Percentiles rank a stretch among this genome's conserved stretches.
These are phyloP conservation scores for Globisporangium barbulae DNA, from an alignment of 352 stramenopile species.

Conservation along the genomic window DNA sequence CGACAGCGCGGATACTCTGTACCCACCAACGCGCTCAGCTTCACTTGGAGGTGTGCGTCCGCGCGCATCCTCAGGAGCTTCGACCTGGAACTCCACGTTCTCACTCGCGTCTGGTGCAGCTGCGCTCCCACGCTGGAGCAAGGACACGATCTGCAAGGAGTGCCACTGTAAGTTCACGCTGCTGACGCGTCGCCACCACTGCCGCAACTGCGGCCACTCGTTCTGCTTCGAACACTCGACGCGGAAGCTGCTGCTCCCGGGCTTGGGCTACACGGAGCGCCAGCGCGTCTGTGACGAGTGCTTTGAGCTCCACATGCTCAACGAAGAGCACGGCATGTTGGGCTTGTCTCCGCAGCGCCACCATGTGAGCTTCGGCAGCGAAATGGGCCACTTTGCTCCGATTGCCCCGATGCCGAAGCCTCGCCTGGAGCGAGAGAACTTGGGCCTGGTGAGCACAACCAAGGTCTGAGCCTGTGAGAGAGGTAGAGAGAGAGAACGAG, in stretches of 20 bases:
- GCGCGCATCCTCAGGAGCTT: slow-evolving; percentile 30
- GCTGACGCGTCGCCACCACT: slow-evolving; percentile 77
- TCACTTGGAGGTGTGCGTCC: slow-evolving; percentile 17
- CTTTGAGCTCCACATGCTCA: slow-evolving; percentile 60
- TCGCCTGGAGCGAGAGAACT: background rate
- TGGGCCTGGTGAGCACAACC: background rate
- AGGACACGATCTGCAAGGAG: slow-evolving; percentile 58
- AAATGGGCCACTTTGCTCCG: slow-evolving; percentile 4
- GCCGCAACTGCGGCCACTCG: slow-evolving; percentile 75
- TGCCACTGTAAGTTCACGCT: slow-evolving; percentile 72
- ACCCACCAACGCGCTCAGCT: slow-evolving; percentile 9
- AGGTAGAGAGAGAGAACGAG: slow-evolving; percentile 3
- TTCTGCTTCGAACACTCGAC: slow-evolving; percentile 87
- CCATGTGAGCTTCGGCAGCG: slow-evolving; percentile 14
- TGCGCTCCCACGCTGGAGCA: slow-evolving; percentile 56
- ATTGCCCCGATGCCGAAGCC: slow-evolving; percentile 17
- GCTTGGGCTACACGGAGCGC: slow-evolving; percentile 65
- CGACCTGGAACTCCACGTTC: slow-evolving; percentile 19
- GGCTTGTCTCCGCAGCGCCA: slow-evolving; percentile 16
- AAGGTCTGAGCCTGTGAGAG: slow-evolving; percentile 4
- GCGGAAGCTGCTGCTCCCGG: slow-evolving; percentile 56
- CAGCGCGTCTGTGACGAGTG: slow-evolving; percentile 85
- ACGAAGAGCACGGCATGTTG: slow-evolving; percentile 19
- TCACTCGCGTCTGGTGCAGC: slow-evolving; percentile 21
- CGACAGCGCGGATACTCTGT: slow-evolving; percentile 10